Evolutionary conservation across 345 rosid species (phyloP).

Genomic region (Gossypium turneri): DNA sequence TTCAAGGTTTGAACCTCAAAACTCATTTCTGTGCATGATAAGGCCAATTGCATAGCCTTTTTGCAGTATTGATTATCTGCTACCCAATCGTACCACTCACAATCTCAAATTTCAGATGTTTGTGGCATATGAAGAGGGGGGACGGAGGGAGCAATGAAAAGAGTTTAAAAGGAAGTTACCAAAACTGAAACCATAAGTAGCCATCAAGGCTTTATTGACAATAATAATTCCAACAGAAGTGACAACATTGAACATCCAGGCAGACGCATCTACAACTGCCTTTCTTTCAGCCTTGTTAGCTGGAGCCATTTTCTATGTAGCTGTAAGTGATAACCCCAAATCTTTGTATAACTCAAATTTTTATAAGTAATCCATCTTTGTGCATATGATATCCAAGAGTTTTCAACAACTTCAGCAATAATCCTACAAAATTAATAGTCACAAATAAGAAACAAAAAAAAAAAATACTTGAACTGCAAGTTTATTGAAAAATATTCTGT

Average conservation of each 20-base stretch:
- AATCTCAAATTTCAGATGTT: neutral
- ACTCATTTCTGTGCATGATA: neutral
- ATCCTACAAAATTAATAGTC: neutral
- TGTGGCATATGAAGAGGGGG: neutral
- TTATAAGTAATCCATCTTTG: slow-evolving; percentile 17
- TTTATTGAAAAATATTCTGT: neutral
- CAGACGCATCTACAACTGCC: slow-evolving; percentile 86
- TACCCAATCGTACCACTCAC: neutral
- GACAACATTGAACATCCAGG: slow-evolving; percentile 99
- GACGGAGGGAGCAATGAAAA: neutral
- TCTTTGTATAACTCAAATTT: slow-evolving; percentile 10
- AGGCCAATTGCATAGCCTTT: neutral
- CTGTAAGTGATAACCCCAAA: slow-evolving; percentile 14
- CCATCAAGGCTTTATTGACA: slow-evolving; percentile 96
- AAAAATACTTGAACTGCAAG: neutral
- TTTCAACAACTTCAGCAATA: neutral
- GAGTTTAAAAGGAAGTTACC: slow-evolving; percentile 40
- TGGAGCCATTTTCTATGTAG: slow-evolving; percentile 56
- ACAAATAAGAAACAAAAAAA: neutral
- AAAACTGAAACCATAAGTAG: slow-evolving; percentile 92
- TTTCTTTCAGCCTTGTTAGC: slow-evolving; percentile 73
- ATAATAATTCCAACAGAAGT: slow-evolving; percentile 95
- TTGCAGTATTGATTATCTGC: neutral
- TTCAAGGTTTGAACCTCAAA: slow-evolving; percentile 1
- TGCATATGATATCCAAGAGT: slow-evolving; percentile 1